Conservation (phyloP, 108 stramenopile species). For the Pseudonitzschia delicatissima region DNA sequence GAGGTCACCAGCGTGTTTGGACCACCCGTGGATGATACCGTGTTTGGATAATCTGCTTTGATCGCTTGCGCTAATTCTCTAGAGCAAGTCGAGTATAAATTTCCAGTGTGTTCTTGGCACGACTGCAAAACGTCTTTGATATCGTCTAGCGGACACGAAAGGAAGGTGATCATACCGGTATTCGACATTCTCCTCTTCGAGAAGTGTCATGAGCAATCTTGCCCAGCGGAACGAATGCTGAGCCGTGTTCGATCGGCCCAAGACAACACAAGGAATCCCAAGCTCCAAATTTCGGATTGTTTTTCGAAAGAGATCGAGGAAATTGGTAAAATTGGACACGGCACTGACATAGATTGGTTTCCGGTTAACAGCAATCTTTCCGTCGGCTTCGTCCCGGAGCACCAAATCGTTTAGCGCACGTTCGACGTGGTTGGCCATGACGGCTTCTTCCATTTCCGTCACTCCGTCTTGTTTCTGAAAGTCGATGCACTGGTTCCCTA, state of each 20-base stretch:
- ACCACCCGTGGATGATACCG: slow-evolving; percentile 82
- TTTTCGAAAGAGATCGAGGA: slow-evolving; percentile 86
- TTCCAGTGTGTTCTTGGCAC: slow-evolving; percentile 49
- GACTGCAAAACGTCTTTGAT: slow-evolving; percentile 62
- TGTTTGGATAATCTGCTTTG: slow-evolving; percentile 62
- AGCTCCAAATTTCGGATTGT: slow-evolving; percentile 70
- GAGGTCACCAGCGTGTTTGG: slow-evolving; percentile 78
- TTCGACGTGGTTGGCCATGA: slow-evolving; percentile 80
- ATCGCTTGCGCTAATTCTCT: slow-evolving; percentile 64
- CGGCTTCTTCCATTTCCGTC: slow-evolving; percentile 81
- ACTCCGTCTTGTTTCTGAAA: slow-evolving; percentile 88
- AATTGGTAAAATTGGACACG: slow-evolving; percentile 86
- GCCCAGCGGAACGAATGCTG: slow-evolving; percentile 86
- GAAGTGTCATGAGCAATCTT: slow-evolving; percentile 44
- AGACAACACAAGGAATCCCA: slow-evolving; percentile 75
- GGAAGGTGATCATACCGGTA: slow-evolving; percentile 72
- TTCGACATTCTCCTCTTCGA: slow-evolving; percentile 57
- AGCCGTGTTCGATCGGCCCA: slow-evolving; percentile 65
- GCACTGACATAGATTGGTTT: slow-evolving; percentile 68
- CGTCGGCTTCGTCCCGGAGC: slow-evolving; percentile 53
- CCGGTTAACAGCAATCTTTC: slow-evolving; percentile 49
- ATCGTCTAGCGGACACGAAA: slow-evolving; percentile 66
- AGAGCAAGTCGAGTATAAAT: slow-evolving; percentile 75
- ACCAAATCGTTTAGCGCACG: slow-evolving; percentile 77
- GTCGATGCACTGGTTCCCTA: slow-evolving; percentile 84